Evolutionary conservation across 2,329 filamentous ascomycete genomes (phyloP), one percentile per base, ranked within the genome.

Genomic region (Monosporascus sp.): DNA sequence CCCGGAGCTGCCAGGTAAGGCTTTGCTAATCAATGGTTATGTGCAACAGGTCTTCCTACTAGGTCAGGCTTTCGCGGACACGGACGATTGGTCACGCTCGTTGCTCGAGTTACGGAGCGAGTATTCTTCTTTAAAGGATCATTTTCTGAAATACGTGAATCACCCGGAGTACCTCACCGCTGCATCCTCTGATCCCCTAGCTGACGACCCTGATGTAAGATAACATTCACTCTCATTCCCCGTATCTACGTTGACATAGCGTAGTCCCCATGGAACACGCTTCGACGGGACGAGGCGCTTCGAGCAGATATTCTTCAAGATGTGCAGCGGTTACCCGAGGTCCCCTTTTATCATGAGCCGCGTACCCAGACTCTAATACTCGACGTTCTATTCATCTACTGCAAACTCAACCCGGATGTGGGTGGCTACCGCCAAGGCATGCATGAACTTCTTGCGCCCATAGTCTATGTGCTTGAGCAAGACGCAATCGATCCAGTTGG

Each of bases 391-490:
- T 99, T 97, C 70, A 82, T 99, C 60, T 97, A 92, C 72, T 94
- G 91, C 74, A 97, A 96, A 70, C 80, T 95, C 50, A 90, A 97
- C 65, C 90, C 90, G 2, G 85, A 87, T 60, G 80, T 90, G 51
- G 90, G 90, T 17, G 91, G 84, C 18, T 99, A 99, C 68, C 85
- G 94, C n/a, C 94, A 99, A 73, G 94, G 94, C 11, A 99, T 99
- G 93, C 94, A 99, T 68, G 94, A 99, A 72, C 77, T 99, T 44
- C 77, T 97, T 15, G 94, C 94, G 0, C 92, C 94, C 0, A 85
- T 99, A 38, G 75, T 97, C 7, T 90, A 90, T 79, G 88, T 90
- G 2, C 75, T 97, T 6, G 85, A 92, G 61, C 79, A 86, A 61
- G 94, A 99, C 72, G 87, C 92, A 7, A 76, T 96, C 49, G 79